These are phyloP conservation scores for Choanephora cucurbitarum DNA, from an alignment of 371 early-diverging fungal species.

Conservation along the genomic window DNA sequence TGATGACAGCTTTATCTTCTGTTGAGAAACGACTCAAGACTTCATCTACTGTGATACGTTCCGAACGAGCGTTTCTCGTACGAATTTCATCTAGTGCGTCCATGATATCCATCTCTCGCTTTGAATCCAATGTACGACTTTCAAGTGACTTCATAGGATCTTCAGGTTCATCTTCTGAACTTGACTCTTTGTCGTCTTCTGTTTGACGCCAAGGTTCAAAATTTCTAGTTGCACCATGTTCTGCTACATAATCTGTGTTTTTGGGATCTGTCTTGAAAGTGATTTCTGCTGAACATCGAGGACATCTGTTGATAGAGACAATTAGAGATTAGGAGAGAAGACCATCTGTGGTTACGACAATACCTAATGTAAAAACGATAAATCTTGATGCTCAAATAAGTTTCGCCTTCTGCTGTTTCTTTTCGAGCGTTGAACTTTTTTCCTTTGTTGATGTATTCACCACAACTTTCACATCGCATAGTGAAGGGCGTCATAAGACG, in stretches of 20 bases:
- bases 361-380: conserved; percentile 93
- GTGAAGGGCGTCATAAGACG: conserved; percentile 98
- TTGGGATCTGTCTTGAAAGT: conserved; percentile 98
- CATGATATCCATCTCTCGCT: conserved; percentile 95
- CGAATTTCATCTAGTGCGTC: conserved; percentile 95
- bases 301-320: conserved; percentile 64
- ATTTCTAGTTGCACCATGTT: conserved; percentile 91
- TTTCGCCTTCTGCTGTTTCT: conserved; percentile 82
- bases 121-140: conserved; percentile 89
- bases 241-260: conserved; percentile 94
- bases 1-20: conserved; percentile 43
- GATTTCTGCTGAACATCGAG: conserved; percentile 92
- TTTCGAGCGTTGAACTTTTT: conserved; percentile 98
- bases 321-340: background rate
- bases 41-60: conserved; percentile 71
- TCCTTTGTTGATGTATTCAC: conserved; percentile 94
- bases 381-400: conserved; percentile 85
- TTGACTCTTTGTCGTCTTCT: conserved; percentile 68
- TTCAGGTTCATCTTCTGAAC: conserved; percentile 66
- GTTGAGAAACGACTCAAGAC: conserved; percentile 56
- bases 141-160: conserved; percentile 95
- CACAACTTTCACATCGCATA: conserved; percentile 95
- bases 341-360: background rate
- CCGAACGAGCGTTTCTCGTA: conserved; percentile 81
- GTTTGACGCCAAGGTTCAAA: conserved; percentile 94